Evolutionary conservation across 495 filamentous ascomycete species (phyloP).

Genomic region (Podospora conica): DNA sequence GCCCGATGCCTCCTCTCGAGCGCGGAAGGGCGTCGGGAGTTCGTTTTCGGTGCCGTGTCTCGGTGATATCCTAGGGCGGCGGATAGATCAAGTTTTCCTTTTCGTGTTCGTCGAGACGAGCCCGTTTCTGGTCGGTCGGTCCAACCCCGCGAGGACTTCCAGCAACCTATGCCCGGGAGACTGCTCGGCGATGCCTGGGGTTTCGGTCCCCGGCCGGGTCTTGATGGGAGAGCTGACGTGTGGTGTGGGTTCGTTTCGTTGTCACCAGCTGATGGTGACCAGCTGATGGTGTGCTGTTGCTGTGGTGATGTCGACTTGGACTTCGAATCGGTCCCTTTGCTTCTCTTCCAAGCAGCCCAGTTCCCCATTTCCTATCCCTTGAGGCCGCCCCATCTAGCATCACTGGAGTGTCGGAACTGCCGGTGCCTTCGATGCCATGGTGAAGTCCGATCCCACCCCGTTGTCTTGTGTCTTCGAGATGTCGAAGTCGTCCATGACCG

Average conservation of each 20-base stretch:
- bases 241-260: not conserved
- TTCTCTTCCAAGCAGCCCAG: not conserved
- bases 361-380: not conserved
- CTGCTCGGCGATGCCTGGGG: no score
- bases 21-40: no score
- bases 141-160: no score
- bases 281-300: not conserved
- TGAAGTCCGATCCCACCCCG: not conserved
- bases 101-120: no score
- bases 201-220: not conserved
- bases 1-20: no score
- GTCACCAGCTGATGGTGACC: not conserved
- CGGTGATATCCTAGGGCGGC: no score
- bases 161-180: no score
- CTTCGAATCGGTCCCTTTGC: not conserved
- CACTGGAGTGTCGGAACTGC: not conserved
- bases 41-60: no score
- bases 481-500: not conserved
- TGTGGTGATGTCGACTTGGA: not conserved
- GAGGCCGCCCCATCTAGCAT: no score
- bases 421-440: not conserved
- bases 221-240: not conserved
- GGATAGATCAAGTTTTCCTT: no score
- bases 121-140: no score
- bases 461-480: not conserved